phyloP scores from a whole-genome alignment of 2,329 filamentous ascomycete genomes.

The Phaeoacremonium minimum region DNA sequence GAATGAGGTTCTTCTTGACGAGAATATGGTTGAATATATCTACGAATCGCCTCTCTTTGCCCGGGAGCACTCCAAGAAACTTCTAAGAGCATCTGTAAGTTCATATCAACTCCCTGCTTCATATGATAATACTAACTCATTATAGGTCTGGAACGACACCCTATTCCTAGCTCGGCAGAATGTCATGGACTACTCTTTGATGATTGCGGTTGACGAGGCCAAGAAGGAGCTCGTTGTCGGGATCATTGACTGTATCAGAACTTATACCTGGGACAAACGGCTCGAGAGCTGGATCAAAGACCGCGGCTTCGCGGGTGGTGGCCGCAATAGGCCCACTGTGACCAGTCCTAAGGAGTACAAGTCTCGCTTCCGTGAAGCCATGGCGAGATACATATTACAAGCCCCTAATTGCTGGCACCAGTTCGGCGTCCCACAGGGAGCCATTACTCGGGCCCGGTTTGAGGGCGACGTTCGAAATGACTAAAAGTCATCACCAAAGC shows the following conservation, averaged over 20 bases:
- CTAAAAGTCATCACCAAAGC: no score
- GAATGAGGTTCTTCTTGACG: constrained; percentile 92
- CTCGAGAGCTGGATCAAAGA: constrained; percentile 99
- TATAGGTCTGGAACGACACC: constrained; percentile 83
- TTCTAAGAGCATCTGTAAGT: constrained; percentile 71
- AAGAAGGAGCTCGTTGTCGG: constrained; percentile 91
- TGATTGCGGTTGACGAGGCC: constrained; percentile 93
- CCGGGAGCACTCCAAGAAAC: constrained; percentile 91
- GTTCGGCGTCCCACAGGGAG: constrained; percentile 42
- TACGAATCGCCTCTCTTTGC: constrained; percentile 95
- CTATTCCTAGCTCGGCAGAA: constrained; percentile 91
- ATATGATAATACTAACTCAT: no score
- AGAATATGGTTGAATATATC: constrained; percentile 99
- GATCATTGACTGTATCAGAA: constrained; percentile 97
- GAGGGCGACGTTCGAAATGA: no score
- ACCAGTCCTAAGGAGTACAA: constrained; percentile 98
- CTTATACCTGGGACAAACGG: constrained; percentile 99
- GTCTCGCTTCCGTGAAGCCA: constrained; percentile 89
- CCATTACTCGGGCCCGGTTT: constrained; percentile 14
- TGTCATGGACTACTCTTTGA: constrained; percentile 98
- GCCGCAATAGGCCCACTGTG: constrained; percentile 83
- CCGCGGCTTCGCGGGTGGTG: constrained; percentile 73
- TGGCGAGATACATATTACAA: constrained; percentile 78
- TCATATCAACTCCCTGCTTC: not conserved
- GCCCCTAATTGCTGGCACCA: constrained; percentile 74